These are phyloP conservation scores for Sanguinoderma infundibulare DNA, from an alignment of 1,284 basidiomycete genomes.

Conservation along the genomic window DNA sequence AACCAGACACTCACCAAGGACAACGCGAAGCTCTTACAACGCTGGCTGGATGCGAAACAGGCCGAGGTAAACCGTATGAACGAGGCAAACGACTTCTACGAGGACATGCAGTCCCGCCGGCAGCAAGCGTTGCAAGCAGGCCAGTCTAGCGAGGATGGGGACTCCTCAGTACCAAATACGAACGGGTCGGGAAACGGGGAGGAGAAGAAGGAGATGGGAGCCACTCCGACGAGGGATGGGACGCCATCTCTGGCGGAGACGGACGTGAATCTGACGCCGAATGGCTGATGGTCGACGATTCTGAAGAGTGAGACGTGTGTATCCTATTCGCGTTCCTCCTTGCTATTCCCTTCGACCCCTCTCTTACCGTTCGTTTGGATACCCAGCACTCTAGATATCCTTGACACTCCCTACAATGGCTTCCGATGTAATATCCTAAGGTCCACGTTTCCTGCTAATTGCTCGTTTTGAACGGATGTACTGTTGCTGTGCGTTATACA, in stretches of 20 bases:
- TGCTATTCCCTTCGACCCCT: constrained; percentile 11
- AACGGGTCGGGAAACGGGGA: constrained; percentile 74
- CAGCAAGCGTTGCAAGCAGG: constrained; percentile 56
- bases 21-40: constrained; percentile 92
- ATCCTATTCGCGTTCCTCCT: constrained; percentile 14
- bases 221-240: constrained; percentile 71
- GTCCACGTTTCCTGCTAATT: constrained; percentile 15
- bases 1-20: constrained; percentile 88
- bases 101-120: constrained; percentile 76
- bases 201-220: constrained; percentile 50
- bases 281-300: constrained; percentile 76
- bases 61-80: constrained; percentile 95
- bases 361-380: constrained; percentile 29
- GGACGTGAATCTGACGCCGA: constrained; percentile 81
- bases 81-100: constrained; percentile 84
- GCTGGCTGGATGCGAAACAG: constrained; percentile 96
- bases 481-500: constrained; percentile 24
- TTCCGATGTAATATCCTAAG: constrained; percentile 22
- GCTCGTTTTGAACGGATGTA: constrained; percentile 17
- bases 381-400: constrained; percentile 36
- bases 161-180: constrained; percentile 29
- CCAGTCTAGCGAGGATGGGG: constrained; percentile 29
- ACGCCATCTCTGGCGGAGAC: constrained; percentile 68
- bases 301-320: constrained; percentile 37
- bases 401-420: constrained; percentile 14